Conservation (phyloP, 805 yeast genomes). For the Metschnikowia aberdeeniae region DNA sequence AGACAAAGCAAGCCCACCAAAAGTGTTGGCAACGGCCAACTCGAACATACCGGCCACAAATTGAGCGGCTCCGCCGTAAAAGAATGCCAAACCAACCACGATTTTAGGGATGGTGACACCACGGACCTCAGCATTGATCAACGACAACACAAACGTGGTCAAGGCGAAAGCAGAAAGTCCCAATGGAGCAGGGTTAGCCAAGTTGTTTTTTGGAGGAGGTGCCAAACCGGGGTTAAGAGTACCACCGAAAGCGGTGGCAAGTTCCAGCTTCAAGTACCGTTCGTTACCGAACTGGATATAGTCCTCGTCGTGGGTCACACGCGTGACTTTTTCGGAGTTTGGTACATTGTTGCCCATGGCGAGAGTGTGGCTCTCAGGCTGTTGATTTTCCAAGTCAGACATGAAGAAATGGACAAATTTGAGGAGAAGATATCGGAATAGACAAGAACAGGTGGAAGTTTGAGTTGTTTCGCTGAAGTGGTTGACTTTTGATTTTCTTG, state of each 20-base stretch:
- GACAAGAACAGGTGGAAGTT: not conserved
- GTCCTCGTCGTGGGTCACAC: slow-evolving; percentile 48
- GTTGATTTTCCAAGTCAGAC: slow-evolving; percentile 37
- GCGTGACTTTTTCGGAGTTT: slow-evolving; percentile 19
- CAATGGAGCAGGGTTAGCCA: slow-evolving; percentile 73
- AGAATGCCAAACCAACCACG: slow-evolving; percentile 62
- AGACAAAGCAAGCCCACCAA: slow-evolving; percentile 62
- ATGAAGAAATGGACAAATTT: slow-evolving; percentile 8
- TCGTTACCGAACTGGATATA: slow-evolving; percentile 69
- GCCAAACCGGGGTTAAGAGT: slow-evolving; percentile 61
- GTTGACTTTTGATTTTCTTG: too few relatives aligned
- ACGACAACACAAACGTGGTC: slow-evolving; percentile 61
- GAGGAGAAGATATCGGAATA: not conserved
- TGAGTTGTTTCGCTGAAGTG: not conserved
- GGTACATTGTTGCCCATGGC: slow-evolving; percentile 1
- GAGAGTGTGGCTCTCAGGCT: slow-evolving; percentile 28
- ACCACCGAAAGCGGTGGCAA: slow-evolving; percentile 74
- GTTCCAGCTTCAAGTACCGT: slow-evolving; percentile 58
- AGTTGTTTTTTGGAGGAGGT: slow-evolving; percentile 39
- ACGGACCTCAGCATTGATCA: slow-evolving; percentile 62
- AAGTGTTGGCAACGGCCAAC: slow-evolving; percentile 70
- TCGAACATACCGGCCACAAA: slow-evolving; percentile 74
- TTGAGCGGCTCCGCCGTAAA: slow-evolving; percentile 73
- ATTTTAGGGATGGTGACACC: slow-evolving; percentile 59
- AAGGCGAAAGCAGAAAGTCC: slow-evolving; percentile 70